Evolutionary conservation across 345 rosid genomes (phyloP), one percentile per base, ranked within the genome.

Genomic region (Clarkia xantiana): DNA sequence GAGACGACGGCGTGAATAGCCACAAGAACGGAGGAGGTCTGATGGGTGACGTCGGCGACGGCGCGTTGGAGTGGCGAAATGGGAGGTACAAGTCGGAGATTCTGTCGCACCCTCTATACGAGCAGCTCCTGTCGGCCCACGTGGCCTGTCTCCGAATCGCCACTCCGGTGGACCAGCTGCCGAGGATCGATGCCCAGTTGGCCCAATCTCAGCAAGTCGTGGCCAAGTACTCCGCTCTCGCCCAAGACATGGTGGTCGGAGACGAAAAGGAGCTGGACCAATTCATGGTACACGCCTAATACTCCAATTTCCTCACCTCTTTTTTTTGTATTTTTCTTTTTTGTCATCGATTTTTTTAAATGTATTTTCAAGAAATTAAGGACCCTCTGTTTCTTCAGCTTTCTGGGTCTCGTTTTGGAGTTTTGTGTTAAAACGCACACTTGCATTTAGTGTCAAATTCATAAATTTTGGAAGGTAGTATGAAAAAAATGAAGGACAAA

Each of bases 241-340:
- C 79, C 7, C 70, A 63, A 15, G 73, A 60, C 23, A 61, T 54
- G 41, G 90, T 54, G 41, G 90, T 75, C 25, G 86, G 75, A 2
- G 99, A 87, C 55, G 96, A 82, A 38, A 84, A 82, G 63, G 99
- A 84, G 70, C 96, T 93, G 53, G 96, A 93, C 69, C 96, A 87
- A 69, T 93, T 93, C 94, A 84, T 93, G 96, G 98, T 91, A n/a
- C 56, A 11, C 13, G 4, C 41, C 16, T 7, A 49, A 7, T 36
- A 16, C n/a, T 17, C 47, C 11, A 54, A 14, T 47, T 25, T 1
- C 14, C 18, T 15, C 44, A 19, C 10, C 13, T 6, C 18, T 6
- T 18, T 9, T 6, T 19, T 13, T 19, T 3, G 0, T n/a, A n/a
- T n/a, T n/a, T n/a, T n/a, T n/a, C n/a, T n/a, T n/a, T n/a, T n/a